A percentile compares a stretch with the other conserved stretches of the same genome.
These are phyloP conservation scores for Gossypium laxum DNA, from an alignment of 441 rosid species.

Conservation along the genomic window DNA sequence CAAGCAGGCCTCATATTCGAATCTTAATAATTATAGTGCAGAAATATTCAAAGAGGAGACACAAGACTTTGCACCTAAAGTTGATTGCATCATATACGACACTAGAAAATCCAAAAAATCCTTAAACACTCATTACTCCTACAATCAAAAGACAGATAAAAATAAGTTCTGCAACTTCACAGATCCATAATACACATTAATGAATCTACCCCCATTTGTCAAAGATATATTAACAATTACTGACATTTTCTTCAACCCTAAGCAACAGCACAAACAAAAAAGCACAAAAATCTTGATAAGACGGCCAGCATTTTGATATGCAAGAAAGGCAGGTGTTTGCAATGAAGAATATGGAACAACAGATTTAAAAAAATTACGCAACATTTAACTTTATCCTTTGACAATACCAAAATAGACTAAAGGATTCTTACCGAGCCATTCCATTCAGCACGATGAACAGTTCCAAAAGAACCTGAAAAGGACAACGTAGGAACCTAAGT, in stretches of 20 bases:
- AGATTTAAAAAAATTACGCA: neutral
- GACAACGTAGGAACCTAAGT: constrained; percentile 19
- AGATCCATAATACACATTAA: neutral
- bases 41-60: neutral
- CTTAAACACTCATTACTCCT: neutral
- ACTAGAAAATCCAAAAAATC: neutral
- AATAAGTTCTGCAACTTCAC: neutral
- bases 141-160: neutral
- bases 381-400: neutral
- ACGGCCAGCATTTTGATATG: neutral
- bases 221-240: neutral
- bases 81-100: neutral
- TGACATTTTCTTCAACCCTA: neutral
- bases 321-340: neutral
- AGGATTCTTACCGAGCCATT: constrained; percentile 73
- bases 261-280: neutral
- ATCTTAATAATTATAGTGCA: neutral
- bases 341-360: neutral
- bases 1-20: neutral
- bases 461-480: constrained; percentile 95
- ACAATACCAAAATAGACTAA: neutral
- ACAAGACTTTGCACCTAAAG: neutral
- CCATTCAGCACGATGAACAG: constrained; percentile 97
- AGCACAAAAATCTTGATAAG: neutral
- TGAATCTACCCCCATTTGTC: neutral